Percentiles rank a stretch among this genome's conserved stretches.
Evolutionary conservation across 1,139 yeast genomes (phyloP).

Genomic region (Suhomyces ambrosiae): DNA sequence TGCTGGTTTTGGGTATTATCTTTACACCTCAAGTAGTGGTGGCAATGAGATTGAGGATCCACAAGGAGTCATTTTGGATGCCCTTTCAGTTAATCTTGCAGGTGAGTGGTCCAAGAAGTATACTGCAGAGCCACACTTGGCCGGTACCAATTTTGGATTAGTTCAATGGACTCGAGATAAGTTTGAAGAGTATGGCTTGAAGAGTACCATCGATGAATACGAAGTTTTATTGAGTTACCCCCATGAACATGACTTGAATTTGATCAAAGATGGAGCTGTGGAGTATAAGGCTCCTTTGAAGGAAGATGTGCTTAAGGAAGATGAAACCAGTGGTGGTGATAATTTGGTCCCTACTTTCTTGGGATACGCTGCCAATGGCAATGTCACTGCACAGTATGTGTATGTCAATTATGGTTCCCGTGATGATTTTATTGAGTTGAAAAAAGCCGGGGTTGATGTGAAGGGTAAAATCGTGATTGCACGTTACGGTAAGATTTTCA

Average conservation of each 20-base stretch:
- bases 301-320: slow-evolving; percentile 74
- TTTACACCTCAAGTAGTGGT: slow-evolving; percentile 1
- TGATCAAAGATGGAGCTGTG: slow-evolving; percentile 33
- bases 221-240: slow-evolving; percentile 60
- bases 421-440: slow-evolving; percentile 40
- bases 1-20: slow-evolving; percentile 1
- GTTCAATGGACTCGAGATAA: slow-evolving; percentile 42
- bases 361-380: slow-evolving; percentile 52
- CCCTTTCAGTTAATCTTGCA: slow-evolving; percentile 31
- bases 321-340: slow-evolving; percentile 58
- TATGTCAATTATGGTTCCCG: slow-evolving; percentile 45
- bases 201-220: slow-evolving; percentile 56
- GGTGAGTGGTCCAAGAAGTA: slow-evolving; percentile 37
- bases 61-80: slow-evolving; percentile 16
- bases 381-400: slow-evolving; percentile 47
- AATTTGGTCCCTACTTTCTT: slow-evolving; percentile 50
- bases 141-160: slow-evolving; percentile 43
- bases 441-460: slow-evolving; percentile 36
- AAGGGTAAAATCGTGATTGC: slow-evolving; percentile 46
- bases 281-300: slow-evolving; percentile 63
- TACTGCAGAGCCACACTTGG: slow-evolving; percentile 38
- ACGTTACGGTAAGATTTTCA: slow-evolving; percentile 43
- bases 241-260: slow-evolving; percentile 45
- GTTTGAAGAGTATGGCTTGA: slow-evolving; percentile 48
- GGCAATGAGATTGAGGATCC: slow-evolving; percentile 9